These are phyloP conservation scores for Exophiala phaeomuriformis DNA, from an alignment of 2,329 filamentous ascomycete genomes.

Conservation along the genomic window DNA sequence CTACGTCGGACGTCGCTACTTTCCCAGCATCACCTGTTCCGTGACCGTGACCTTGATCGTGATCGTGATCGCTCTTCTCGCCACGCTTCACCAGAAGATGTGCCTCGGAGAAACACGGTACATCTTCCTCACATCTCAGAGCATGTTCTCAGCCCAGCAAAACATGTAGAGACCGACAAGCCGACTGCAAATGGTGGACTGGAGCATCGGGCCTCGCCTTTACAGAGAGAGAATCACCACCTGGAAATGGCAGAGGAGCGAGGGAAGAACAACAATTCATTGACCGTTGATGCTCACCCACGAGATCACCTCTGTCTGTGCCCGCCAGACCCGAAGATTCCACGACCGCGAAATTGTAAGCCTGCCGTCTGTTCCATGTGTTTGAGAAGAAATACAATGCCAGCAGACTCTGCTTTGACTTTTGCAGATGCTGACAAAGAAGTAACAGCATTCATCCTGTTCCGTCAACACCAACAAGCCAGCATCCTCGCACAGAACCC, in stretches of 20 bases:
- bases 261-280: background rate
- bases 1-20: constrained; percentile 28
- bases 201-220: too few relatives aligned
- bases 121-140: constrained; percentile 9
- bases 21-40: constrained; percentile 27
- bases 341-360: constrained; percentile 63
- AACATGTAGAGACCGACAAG: constrained; percentile 4
- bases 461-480: constrained; percentile 86
- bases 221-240: background rate
- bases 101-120: constrained; percentile 17
- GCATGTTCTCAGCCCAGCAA: background rate
- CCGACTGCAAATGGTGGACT: constrained; percentile 1
- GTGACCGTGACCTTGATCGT: background rate
- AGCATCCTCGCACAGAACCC: constrained; percentile 73
- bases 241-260: constrained; percentile 2
- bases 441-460: constrained; percentile 86
- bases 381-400: background rate
- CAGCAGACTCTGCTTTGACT: constrained; percentile 7
- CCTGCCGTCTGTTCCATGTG: constrained; percentile 17
- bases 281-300: constrained; percentile 1
- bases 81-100: constrained; percentile 9
- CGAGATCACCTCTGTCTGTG: constrained; percentile 53
- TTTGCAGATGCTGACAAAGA: constrained; percentile 12
- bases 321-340: constrained; percentile 64
- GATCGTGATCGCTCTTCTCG: constrained; percentile 9